phyloP scores from a whole-genome alignment of 2,329 filamentous ascomycete genomes.

The Alternaria ethzedia region DNA sequence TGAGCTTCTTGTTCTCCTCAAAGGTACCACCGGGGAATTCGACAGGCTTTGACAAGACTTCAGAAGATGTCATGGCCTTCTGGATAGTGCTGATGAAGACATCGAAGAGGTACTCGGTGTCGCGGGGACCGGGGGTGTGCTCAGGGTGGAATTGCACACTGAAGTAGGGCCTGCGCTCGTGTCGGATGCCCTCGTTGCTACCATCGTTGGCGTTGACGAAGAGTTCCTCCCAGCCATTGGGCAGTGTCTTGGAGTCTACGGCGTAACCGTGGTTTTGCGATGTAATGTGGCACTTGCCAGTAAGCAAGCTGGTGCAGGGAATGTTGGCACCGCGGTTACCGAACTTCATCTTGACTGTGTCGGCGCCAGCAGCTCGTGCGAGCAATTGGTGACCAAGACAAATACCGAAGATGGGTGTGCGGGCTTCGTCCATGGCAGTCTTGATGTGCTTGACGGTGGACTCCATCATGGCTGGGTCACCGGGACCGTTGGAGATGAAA shows the following conservation, averaged over 20 bases:
- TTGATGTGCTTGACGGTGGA: constrained; percentile 80
- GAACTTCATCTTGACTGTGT: constrained; percentile 97
- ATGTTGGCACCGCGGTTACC: constrained; percentile 99
- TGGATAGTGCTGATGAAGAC: constrained; percentile 90
- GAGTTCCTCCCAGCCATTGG: constrained; percentile 85
- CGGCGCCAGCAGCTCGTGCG: constrained; percentile 83
- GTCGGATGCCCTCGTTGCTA: constrained; percentile 97
- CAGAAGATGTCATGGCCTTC: constrained; percentile 70
- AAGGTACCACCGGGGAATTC: constrained; percentile 84
- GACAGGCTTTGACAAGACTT: constrained; percentile 74
- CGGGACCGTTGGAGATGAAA: constrained; percentile 97
- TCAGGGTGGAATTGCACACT: constrained; percentile 99
- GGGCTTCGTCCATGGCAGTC: constrained; percentile 75
- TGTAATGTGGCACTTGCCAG: constrained; percentile 97
- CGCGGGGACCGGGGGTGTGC: constrained; percentile 90
- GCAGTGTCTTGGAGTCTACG: constrained; percentile 79
- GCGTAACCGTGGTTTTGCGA: constrained; percentile 98
- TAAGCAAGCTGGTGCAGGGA: constrained; percentile 93
- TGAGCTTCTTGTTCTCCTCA: constrained; percentile 76
- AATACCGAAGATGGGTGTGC: constrained; percentile 92
- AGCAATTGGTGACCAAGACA: constrained; percentile 94
- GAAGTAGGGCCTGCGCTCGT: constrained; percentile 86
- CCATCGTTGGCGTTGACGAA: constrained; percentile 98
- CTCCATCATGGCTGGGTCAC: constrained; percentile 87
- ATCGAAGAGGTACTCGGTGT: constrained; percentile 96